These are phyloP conservation scores for Ophiognomonia clavigignenti-juglandacearum DNA, from an alignment of 2,329 filamentous ascomycete species.

Conservation along the genomic window DNA sequence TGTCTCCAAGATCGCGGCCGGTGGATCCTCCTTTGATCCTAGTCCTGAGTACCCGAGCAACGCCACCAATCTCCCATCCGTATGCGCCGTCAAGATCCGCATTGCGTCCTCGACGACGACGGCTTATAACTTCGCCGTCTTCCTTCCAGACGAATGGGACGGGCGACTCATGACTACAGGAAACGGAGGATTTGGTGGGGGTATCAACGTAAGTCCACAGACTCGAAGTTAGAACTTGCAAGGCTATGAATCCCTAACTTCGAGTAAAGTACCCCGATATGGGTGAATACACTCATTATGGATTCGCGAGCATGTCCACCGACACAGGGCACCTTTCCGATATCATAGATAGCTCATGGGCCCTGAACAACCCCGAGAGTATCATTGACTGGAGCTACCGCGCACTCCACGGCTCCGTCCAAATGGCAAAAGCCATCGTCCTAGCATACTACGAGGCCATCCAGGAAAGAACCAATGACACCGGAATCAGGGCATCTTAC, in stretches of 20 bases:
- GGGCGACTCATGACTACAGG: constrained; percentile 23
- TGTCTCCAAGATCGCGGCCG: no score
- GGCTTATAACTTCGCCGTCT: constrained; percentile 27
- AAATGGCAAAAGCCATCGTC: constrained; percentile 42
- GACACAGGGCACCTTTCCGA: constrained; percentile 33
- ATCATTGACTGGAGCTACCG: constrained; percentile 28
- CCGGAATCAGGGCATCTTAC: constrained; percentile 38
- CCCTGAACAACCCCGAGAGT: constrained; percentile 6
- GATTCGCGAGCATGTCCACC: constrained; percentile 35
- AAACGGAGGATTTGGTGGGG: constrained; percentile 28
- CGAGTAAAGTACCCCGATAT: constrained; percentile 21
- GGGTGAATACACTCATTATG: constrained; percentile 23
- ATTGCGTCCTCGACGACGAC: constrained; percentile 23
- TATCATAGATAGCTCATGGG: constrained; percentile 28
- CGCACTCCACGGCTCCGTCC: constrained; percentile 41
- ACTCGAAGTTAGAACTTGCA: no score
- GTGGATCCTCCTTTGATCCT: no score
- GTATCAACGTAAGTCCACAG: no score
- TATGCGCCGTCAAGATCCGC: constrained; percentile 30
- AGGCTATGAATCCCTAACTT: no score
- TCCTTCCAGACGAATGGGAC: constrained; percentile 29
- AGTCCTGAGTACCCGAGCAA: constrained; percentile 24
- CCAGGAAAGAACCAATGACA: no score
- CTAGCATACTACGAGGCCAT: constrained; percentile 41
- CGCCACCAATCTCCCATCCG: constrained; percentile 25